Evolutionary conservation across 495 filamentous ascomycete genomes (phyloP), one percentile per base, ranked within the genome.

Genomic region (Aspergillus cavernicola): DNA sequence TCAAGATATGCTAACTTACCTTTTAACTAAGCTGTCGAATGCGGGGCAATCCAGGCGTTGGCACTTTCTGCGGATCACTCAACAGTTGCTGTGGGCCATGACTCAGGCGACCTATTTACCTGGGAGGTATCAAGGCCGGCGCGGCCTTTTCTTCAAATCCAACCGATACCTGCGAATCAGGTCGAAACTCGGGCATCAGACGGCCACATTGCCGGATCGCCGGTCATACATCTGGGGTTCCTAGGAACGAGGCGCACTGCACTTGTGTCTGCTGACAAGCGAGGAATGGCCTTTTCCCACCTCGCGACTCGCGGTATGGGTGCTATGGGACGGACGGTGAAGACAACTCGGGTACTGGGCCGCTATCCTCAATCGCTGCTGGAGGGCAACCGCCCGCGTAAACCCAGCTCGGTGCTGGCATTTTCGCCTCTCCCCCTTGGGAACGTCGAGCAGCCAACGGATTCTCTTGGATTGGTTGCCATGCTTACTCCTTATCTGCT

Each of bases 241-340:
- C 75, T 99, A n/a, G 93, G 95, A 19, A 95, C 88, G 12, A 77
- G 93, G 46, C 95, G 96, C 62, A 97, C 93, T 32, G 93, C 93
- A 33, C 73, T 99, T n/a, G 89, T 96, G 22, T 99, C 93, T n/a
- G 92, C 92, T 1, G 91, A 99, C 66, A 90, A 92, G 61, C 80
- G 81, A 33, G 93, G 93, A 38, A 97, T 99, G 93, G 92, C 92
- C 8, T 99, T 99, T 66, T 96, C 95, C 6, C 95, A 97, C 68
- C 78, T 97, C 26, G 95, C 93, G 23, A 96, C 91, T 12, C 75
- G 93, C 56, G 93, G 93, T 16, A 85, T 92, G 56, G 92, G 95
- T 7, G 80, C 90, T 20, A 78, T 97, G 31, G 90, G 83, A 10
- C 83, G 93, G 56, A 86, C 82, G 1, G 87, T 99, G 49, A 96